phyloP scores from a whole-genome alignment of 805 yeast species.

The Clavispora fructus region DNA sequence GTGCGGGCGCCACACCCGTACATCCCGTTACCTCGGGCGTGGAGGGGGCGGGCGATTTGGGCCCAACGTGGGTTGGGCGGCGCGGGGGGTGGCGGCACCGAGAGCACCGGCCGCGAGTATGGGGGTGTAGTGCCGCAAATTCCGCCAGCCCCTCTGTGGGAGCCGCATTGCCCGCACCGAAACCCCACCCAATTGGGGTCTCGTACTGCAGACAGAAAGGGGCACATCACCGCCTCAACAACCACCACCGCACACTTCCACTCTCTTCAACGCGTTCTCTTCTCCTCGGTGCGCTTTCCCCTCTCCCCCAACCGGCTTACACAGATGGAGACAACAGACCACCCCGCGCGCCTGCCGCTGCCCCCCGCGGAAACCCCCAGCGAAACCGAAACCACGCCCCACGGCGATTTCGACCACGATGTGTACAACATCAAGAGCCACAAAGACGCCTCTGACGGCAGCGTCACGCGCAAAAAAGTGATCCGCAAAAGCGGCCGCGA shows the following conservation, averaged over 20 bases:
- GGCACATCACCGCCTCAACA: background rate
- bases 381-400: background rate
- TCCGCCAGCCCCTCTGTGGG: no score
- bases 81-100: no score
- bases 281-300: background rate
- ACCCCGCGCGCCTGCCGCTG: conserved; percentile 12
- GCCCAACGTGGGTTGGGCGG: no score
- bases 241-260: background rate
- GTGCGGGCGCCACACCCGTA: conserved; percentile 1
- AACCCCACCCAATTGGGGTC: no score
- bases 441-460: conserved; percentile 8
- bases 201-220: no score
- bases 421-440: conserved; percentile 13
- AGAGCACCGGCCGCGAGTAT: no score
- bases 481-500: conserved; percentile 10
- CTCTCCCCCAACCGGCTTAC: background rate
- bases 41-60: no score
- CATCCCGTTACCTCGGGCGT: background rate
- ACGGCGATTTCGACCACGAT: conserved; percentile 11
- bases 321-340: conserved; percentile 7
- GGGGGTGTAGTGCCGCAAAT: no score
- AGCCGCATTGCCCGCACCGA: no score
- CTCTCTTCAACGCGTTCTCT: no score
- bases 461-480: conserved; percentile 15
- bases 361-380: background rate